Base-by-base conservation (phyloP, 2,329 filamentous ascomycete species). In the Nemania sp. region DNA sequence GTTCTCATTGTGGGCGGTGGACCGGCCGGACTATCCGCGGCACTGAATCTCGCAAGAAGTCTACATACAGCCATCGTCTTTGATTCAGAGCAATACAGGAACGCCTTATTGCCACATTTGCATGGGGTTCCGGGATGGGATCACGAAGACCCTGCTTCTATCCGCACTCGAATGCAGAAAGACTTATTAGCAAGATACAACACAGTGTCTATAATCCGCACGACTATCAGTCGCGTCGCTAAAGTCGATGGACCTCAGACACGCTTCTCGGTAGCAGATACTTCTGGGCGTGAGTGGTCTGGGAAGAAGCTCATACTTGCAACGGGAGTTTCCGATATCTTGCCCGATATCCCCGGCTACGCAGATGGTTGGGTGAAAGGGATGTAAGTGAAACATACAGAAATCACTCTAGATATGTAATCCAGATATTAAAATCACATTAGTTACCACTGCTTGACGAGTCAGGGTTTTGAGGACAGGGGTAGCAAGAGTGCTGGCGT, bases 241-340 rank as follows among this genome's bases (percentile, higher is more conserved):
- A 56, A 57, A 12, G 47, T 61, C 6, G 55, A 60, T 20, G 61
- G 61, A 48, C 41, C 3, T 15, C 58, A 64, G 22, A 30, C 49
- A 2, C 58, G 58, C 3, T 77, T 78, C 39, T 64, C 68, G 36
- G 69, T 69, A 0, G 57, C n/a, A 5, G 61, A 64, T 46, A 42
- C 33, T 4, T 22, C 43, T 8, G 52, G 42, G 9, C 61, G 57
- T 30, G 39, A 53, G 20, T 62, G 54, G 57, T n/a, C 20, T 12
- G 54, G 59, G 24, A 52, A 52, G 8, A 64, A 63, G 30, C 31
- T 64, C 1, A 26, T 64, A 1, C 59, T 64, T 6, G 61, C 60
- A 2, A 54, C 61, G 0, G 62, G 62, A 11, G 56, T 52, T 1
- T 39, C 57, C 5, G 52, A 61, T 36, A 46, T 33, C 3, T 61